Evolutionary conservation across 148 eudicot genomes (phyloP), one percentile per base, ranked within the genome.

Genomic region (Heliosperma pusillum): DNA sequence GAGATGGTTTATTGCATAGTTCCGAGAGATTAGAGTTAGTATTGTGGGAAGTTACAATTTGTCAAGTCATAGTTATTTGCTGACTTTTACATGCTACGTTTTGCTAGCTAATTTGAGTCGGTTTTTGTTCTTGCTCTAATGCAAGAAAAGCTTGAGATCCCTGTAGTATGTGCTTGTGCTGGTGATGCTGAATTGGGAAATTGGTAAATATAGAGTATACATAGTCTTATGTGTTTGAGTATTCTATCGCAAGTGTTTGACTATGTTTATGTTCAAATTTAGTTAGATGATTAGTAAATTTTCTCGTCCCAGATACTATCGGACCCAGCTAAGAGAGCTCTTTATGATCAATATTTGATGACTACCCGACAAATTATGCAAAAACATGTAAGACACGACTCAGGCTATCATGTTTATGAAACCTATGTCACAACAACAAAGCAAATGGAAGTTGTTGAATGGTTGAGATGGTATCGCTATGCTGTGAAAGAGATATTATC

Each of bases 371-470:
- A 72, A 40, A 42, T 75, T 71, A 80, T 74, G 63, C 78, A 83
- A 55, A 78, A 80, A 71, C 76, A 72, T 78, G 74, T 70, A 52
- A 66, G 77, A 71, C 84, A 83, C 67, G 85, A 74, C 80, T 82
- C 89, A 2, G 75, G 67, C 29, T 82, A 89, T 81, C 86, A 87
- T 78, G 83, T 81, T 52, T 89, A 90, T 79, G 87, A 81, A 74
- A 69, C 82, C 57, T 57, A 85, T 81, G 66, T 65, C 68, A 67
- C 81, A 70, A 63, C 84, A 30, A 76, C 62, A 40, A 88, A 86
- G 83, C 85, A 94, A 78, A 92, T 92, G 96, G 98, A 94, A 80
- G 97, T 92, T 79, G 97, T 94, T 64, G 98, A 94, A 74, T 94
- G 98, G 98, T 76, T 94, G 78, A 87, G 82, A 82, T 92, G 98